These are phyloP conservation scores for Lentinula novae-zelandiae DNA, from an alignment of 1,284 basidiomycete genomes.

Conservation along the genomic window DNA sequence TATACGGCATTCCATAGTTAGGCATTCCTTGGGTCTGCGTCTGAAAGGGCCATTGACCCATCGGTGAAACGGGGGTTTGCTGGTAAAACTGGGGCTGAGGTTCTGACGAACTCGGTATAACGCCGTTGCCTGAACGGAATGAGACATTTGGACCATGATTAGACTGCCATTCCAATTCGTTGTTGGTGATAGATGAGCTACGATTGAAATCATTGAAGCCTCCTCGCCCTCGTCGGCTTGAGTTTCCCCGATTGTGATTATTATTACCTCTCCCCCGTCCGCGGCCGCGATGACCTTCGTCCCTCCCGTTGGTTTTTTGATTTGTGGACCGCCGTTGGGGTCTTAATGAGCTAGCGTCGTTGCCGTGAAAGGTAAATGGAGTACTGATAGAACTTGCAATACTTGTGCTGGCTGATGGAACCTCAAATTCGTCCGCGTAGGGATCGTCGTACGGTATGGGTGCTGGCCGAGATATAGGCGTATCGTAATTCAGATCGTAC, in stretches of 20 bases:
- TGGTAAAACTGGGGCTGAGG: background rate
- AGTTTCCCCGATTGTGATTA: slow-evolving; percentile 1
- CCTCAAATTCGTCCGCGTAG: slow-evolving; percentile 51
- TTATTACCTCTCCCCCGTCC: slow-evolving; percentile 34
- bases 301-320: slow-evolving; percentile 11
- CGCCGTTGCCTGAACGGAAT: background rate
- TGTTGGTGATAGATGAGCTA: background rate
- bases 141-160: background rate
- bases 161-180: background rate
- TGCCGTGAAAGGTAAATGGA: background rate
- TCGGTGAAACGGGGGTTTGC: slow-evolving; percentile 4
- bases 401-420: slow-evolving; percentile 1
- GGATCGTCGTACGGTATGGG: slow-evolving; percentile 76
- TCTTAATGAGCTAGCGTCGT: slow-evolving; percentile 9
- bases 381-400: background rate
- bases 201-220: background rate
- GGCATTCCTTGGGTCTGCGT: background rate
- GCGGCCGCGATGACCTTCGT: slow-evolving; percentile 27
- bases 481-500: slow-evolving; percentile 60
- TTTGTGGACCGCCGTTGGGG: background rate
- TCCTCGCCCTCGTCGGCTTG: slow-evolving; percentile 16
- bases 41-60: slow-evolving; percentile 8
- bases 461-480: slow-evolving; percentile 52
- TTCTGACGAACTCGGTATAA: background rate
- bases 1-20: background rate